A percentile compares a stretch with the other conserved stretches of the same genome.
phyloP scores from a whole-genome alignment of 441 rosid genomes.

The Cnidoscolus chayamansa region DNA sequence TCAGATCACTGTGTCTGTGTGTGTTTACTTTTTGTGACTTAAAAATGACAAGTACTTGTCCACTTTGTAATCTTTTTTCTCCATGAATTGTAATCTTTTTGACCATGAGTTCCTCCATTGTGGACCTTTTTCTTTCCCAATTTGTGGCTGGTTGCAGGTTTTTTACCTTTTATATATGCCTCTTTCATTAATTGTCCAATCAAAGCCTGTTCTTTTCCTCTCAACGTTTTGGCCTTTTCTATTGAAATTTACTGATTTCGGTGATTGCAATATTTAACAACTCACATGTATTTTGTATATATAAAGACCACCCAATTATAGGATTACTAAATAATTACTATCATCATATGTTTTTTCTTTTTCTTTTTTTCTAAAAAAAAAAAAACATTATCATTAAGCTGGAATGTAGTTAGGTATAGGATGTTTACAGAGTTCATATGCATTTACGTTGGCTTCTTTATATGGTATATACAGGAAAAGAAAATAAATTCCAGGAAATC shows the following conservation, averaged over 20 bases:
- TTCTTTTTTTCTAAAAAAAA: neutral
- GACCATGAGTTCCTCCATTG: slow-evolving; percentile 41
- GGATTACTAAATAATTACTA: neutral
- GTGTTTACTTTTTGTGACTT: neutral
- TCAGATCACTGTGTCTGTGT: slow-evolving; percentile 9
- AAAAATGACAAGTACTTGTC: slow-evolving; percentile 24
- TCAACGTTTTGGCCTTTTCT: slow-evolving; percentile 21
- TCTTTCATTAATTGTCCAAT: slow-evolving; percentile 32
- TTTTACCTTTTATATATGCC: slow-evolving; percentile 14
- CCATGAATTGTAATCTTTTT: slow-evolving; percentile 37
- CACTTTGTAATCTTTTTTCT: slow-evolving; percentile 32
- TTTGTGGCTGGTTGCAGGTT: slow-evolving; percentile 25
- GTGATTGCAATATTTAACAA: slow-evolving; percentile 23
- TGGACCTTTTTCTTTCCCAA: slow-evolving; percentile 27
- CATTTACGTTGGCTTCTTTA: too few relatives aligned
- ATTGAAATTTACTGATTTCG: slow-evolving; percentile 19
- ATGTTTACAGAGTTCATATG: too few relatives aligned
- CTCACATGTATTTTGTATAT: too few relatives aligned
- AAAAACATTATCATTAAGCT: neutral
- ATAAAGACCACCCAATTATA: neutral
- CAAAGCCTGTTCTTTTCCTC: slow-evolving; percentile 22
- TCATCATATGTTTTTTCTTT: neutral
- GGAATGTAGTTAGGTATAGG: too few relatives aligned
- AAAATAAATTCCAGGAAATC: neutral
- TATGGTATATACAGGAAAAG: too few relatives aligned